Evolutionary conservation across 805 yeast species (phyloP), one percentile per base, ranked within the genome.

Genomic region (Clavispora carvajalis): DNA sequence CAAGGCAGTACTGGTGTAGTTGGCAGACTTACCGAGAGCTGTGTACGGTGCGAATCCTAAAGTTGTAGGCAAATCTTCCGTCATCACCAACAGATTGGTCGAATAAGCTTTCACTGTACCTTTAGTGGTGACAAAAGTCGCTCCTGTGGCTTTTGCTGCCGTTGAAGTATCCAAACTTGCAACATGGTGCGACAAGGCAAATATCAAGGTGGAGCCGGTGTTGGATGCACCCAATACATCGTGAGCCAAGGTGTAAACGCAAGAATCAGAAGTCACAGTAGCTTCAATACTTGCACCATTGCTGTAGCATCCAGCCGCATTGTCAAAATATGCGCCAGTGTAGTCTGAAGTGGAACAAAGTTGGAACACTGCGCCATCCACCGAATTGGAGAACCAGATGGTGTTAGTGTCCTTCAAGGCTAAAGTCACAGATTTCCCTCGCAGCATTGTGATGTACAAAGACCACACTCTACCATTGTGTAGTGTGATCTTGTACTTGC

Each of bases 151-250:
- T 13, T 55, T 43, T 1, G 52, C 44, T 29, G 51, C 39, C 38
- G 61, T 65, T 3, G 58, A 45, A 1, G 57, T 36, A 15, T 64
- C 58, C 45, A 80, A 69, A 3, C 77, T 61, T 2, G 58, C 58
- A 23, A 68, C 69, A 48, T 81, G 87, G 58, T 84, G 93, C 11
- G 90, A 86, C 22, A 82, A 65, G 4, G 86, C 86, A 56, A 75
- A 84, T 26, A 82, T 58, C 19, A 82, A 57, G 11, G 77, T 67
- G n/a, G 48, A 58, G 0, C 74, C 75, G 53, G 73, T 59, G 8
- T 64, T 48, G 5, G 85, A 78, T 3, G 51, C 38, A 33, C 87
- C 87, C 22, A 49, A 51, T 16, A 77, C 73, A n/a, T 57, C 48
- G 58, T 78, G 82, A 5, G 52, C 52, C 51, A 79, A 70, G 28